These are phyloP conservation scores for Inonotus obliquus DNA, from an alignment of 1,284 basidiomycete species.

Conservation along the genomic window DNA sequence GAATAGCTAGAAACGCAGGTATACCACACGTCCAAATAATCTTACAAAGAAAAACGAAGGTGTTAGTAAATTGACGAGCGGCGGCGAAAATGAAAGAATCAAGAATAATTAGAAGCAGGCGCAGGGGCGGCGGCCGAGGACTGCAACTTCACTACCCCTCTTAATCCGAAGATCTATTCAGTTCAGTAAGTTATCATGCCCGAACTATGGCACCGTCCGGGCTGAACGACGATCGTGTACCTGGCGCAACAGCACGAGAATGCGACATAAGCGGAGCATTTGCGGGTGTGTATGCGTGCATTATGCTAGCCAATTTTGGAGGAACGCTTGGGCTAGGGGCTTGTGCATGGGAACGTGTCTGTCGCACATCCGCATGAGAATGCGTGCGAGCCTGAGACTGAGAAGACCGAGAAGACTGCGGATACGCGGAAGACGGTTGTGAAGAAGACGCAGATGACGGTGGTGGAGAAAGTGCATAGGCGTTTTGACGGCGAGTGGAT, in stretches of 20 bases:
- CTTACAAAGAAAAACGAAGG: not conserved
- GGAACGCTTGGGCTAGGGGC: slow-evolving; percentile 31
- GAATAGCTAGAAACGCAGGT: not conserved
- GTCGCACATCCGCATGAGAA: slow-evolving; percentile 38
- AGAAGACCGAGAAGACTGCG: not conserved
- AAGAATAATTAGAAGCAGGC: not conserved
- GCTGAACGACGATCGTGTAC: slow-evolving; percentile 1
- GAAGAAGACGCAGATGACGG: slow-evolving; percentile 21
- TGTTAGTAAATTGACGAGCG: not conserved
- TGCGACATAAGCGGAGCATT: slow-evolving; percentile 19
- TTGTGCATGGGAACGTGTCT: slow-evolving; percentile 33
- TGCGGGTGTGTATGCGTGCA: slow-evolving; percentile 51
- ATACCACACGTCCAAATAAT: not conserved
- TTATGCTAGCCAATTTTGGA: slow-evolving; percentile 55
- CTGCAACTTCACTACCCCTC: not conserved
- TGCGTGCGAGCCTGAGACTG: not conserved
- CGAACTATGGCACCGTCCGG: not conserved
- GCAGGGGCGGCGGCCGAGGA: not conserved
- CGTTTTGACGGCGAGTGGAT: not conserved
- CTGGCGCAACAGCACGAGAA: not conserved
- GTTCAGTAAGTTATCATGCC: not conserved
- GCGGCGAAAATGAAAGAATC: not conserved
- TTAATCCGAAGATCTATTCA: not conserved
- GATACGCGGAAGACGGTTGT: slow-evolving; percentile 12
- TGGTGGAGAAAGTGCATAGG: slow-evolving; percentile 12